Conservation (phyloP, 2,329 filamentous ascomycete species). For the Cercospora citrullina region DNA sequence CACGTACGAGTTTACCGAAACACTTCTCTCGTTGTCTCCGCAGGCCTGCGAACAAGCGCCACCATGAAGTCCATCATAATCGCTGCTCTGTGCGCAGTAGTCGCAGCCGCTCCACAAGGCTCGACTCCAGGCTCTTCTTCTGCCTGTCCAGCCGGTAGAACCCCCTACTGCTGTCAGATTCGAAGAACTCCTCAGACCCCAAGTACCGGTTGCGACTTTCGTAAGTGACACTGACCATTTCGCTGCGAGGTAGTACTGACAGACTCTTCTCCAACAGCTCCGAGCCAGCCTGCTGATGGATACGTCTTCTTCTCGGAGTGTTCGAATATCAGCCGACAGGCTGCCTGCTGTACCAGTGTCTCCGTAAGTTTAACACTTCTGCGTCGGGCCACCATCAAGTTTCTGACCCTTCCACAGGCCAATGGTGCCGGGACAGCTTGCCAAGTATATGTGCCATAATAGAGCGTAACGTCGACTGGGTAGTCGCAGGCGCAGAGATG, state of each 20-base stretch:
- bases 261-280: neutral
- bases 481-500: neutral
- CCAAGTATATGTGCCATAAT: neutral
- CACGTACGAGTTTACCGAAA: neutral
- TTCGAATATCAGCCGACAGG: neutral
- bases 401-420: neutral
- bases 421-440: neutral
- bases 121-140: neutral
- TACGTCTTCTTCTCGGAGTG: neutral
- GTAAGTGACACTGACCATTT: neutral
- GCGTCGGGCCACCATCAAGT: neutral
- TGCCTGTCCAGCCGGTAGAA: neutral
- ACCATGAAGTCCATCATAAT: neutral
- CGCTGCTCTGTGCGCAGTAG: neutral
- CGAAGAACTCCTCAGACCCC: neutral
- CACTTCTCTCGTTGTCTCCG: neutral
- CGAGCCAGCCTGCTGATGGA: neutral
- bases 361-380: neutral
- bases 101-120: neutral
- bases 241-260: neutral
- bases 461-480: neutral
- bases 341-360: neutral
- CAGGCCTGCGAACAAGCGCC: neutral
- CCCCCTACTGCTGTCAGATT: neutral
- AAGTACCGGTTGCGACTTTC: neutral